Base-by-base conservation (phyloP, 225 moss, liverwort and hornwort genomes). In the Pseudoscleropodium purum region DNA sequence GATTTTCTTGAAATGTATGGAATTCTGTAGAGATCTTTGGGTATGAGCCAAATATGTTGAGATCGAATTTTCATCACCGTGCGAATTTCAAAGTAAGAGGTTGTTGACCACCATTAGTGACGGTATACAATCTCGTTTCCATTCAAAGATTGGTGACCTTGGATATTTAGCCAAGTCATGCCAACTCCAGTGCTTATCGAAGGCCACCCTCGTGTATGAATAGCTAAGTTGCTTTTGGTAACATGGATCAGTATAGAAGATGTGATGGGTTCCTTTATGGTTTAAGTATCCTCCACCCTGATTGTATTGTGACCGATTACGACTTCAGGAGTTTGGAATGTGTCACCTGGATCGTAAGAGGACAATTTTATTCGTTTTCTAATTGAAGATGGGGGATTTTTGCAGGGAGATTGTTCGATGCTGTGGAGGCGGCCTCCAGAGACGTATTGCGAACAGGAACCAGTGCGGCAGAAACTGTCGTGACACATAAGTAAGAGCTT, bases 351-450 rank as follows among this genome's bases (percentile, higher is more conserved):
- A 76, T 15, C 41, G 67, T 41, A 67, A 75, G 41, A 51, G 65
- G 33, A 63, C 57, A 20, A 19, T 47, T 43, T 78, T 43, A 10
- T 37, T 82, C 59, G 12, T 49, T 36, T 62, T 11, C 9, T 86
- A 18, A 89, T 43, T 77, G 64, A 88, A 82, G 9, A 51, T 59
- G 87, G 54, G 81, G n/a, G 65, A n/a, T 56, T 9, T 81, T 90
- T 88, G 41, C 96, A 98, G 98, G 94, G 88, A 96, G 82, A 82
- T 68, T 99, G 36, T 97, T 99, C 65, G 99, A 99, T 90, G 95
- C 99, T 12, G 90, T 97, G 88, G 99, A 99, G 90, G 93, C 91
- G 83, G 97, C 94, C 52, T 97, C 97, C 30, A 94, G 29, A 80
- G 95, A 96, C n/a, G 92, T 97, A 17, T 79, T 96, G 89, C 73